Evolutionary conservation across 1,139 yeast genomes (phyloP).

Genomic region (Blastobotrys persicus): DNA sequence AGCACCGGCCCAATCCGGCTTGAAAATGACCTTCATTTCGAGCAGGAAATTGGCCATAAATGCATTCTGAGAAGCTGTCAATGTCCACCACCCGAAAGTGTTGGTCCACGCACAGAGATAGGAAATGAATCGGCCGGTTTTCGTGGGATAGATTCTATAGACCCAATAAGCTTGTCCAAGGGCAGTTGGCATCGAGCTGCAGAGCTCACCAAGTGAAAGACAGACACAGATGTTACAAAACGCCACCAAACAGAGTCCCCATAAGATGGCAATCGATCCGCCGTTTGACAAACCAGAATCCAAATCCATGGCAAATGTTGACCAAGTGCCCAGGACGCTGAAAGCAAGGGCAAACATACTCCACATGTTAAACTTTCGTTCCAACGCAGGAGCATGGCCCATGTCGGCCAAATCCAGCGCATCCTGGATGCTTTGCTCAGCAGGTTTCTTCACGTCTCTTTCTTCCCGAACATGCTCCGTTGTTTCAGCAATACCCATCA

Average conservation of each 20-base stretch:
- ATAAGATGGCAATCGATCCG: slow-evolving; percentile 28
- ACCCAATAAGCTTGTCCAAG: slow-evolving; percentile 23
- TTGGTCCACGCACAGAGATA: slow-evolving; percentile 25
- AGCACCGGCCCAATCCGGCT: slow-evolving; percentile 19
- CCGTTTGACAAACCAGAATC: slow-evolving; percentile 28
- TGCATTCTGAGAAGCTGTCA: slow-evolving; percentile 25
- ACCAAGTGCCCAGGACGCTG: slow-evolving; percentile 23
- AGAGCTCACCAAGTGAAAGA: slow-evolving; percentile 29
- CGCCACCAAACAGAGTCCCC: slow-evolving; percentile 27
- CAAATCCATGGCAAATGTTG: slow-evolving; percentile 18
- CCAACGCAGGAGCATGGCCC: slow-evolving; percentile 22
- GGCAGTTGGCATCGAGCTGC: slow-evolving; percentile 23
- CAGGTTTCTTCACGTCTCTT: no score
- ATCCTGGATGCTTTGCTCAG: slow-evolving; percentile 1
- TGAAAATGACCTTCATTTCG: slow-evolving; percentile 20
- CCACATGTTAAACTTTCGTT: slow-evolving; percentile 20
- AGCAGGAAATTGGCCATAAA: slow-evolving; percentile 25
- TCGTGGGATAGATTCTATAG: slow-evolving; percentile 18
- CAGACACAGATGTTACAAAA: slow-evolving; percentile 28
- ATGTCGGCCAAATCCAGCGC: slow-evolving; percentile 20
- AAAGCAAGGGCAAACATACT: slow-evolving; percentile 24
- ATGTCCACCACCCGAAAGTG: slow-evolving; percentile 25
- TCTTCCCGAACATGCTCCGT: no score
- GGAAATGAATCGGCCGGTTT: slow-evolving; percentile 21
- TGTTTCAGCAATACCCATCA: no score